phyloP scores from a whole-genome alignment of 345 rosid genomes.

The Pistacia atlantica region DNA sequence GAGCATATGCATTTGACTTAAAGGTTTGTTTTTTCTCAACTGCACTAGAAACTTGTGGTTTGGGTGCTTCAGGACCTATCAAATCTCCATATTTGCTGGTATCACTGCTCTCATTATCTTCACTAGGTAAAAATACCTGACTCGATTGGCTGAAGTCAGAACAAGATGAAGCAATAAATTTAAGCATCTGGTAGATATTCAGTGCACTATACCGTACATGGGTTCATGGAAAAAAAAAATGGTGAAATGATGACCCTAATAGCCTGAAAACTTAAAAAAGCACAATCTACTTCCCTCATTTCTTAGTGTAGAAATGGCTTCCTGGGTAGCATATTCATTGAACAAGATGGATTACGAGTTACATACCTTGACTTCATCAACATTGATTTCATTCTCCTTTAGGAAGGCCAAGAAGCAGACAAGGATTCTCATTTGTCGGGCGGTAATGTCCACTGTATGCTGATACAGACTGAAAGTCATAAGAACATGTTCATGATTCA shows the following conservation, averaged over 20 bases:
- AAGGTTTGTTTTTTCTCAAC: background rate
- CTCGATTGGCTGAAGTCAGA: background rate
- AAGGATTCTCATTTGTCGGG: slow-evolving; percentile 38
- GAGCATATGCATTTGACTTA: slow-evolving; percentile 5
- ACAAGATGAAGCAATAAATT: background rate
- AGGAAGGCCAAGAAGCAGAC: slow-evolving; percentile 34
- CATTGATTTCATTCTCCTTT: slow-evolving; percentile 32
- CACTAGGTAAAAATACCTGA: slow-evolving; percentile 21
- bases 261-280: background rate
- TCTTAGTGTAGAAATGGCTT: background rate
- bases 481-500: slow-evolving; percentile 7
- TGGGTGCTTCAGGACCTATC: background rate
- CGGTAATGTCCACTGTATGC: slow-evolving; percentile 43
- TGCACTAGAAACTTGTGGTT: background rate
- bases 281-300: background rate
- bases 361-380: slow-evolving; percentile 37
- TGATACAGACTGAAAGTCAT: slow-evolving; percentile 32
- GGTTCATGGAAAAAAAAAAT: background rate
- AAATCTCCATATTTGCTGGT: background rate
- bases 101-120: slow-evolving; percentile 19
- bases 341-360: slow-evolving; percentile 1
- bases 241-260: background rate
- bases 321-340: background rate
- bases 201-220: background rate
- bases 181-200: background rate